A percentile compares a stretch with the other conserved stretches of the same genome.
These are phyloP conservation scores for Seiridium cupressi DNA, from an alignment of 2,329 filamentous ascomycete species.

Conservation along the genomic window DNA sequence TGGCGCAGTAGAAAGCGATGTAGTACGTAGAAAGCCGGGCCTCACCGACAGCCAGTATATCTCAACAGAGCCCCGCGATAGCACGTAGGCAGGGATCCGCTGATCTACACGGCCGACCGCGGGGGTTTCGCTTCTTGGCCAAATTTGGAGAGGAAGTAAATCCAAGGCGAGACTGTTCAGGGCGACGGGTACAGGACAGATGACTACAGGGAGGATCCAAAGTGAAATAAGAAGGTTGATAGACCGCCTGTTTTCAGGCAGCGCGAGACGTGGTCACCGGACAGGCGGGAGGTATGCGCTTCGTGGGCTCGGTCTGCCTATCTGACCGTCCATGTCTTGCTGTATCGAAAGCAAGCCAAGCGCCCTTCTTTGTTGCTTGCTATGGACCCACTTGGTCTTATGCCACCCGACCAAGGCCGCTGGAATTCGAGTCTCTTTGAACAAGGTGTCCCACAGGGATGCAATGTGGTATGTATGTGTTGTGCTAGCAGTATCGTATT, in stretches of 20 bases:
- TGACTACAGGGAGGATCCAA: not conserved
- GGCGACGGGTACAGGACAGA: not conserved
- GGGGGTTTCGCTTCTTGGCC: not conserved
- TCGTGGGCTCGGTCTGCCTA: not conserved
- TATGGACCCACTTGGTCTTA: too few species aligned
- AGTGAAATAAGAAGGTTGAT: not conserved
- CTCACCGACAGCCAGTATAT: slow-evolving; percentile 5
- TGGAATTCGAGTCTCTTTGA: too few species aligned
- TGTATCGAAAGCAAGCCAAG: too few species aligned
- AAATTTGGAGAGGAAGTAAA: not conserved
- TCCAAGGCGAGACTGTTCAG: not conserved
- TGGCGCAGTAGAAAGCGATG: slow-evolving; percentile 1
- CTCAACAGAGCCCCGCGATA: slow-evolving; percentile 2
- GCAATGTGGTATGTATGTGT: too few species aligned
- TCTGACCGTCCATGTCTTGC: too few species aligned
- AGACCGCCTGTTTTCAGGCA: not conserved
- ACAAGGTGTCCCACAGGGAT: too few species aligned
- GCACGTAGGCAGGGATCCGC: slow-evolving; percentile 3
- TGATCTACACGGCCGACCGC: slow-evolving; percentile 7
- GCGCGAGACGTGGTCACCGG: not conserved
- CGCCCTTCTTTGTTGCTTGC: too few species aligned
- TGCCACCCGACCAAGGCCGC: too few species aligned
- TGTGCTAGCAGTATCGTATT: too few species aligned
- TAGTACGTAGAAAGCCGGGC: not conserved
- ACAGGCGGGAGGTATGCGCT: not conserved